Evolutionary conservation across 768 basidiomycete genomes (phyloP).

Genomic region (Strobilomyces echinocephalus): DNA sequence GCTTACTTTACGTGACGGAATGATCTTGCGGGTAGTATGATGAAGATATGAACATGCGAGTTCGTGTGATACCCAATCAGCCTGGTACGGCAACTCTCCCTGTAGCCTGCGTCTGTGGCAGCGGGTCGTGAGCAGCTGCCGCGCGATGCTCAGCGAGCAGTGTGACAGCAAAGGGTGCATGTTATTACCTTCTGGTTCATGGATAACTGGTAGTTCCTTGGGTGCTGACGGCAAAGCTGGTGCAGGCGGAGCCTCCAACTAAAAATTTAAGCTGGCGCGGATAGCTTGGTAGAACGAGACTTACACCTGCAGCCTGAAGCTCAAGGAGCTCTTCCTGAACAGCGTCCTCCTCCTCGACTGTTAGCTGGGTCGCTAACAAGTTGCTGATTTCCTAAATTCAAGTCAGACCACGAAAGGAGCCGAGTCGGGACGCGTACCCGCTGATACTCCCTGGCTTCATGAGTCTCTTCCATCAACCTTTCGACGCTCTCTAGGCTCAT

Average conservation of each 20-base stretch:
- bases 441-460: conserved; percentile 90
- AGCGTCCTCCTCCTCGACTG: conserved; percentile 87
- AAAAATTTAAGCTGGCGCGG: conserved; percentile 1
- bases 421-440: conserved; percentile 45
- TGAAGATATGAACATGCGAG: not conserved
- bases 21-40: conserved; percentile 6
- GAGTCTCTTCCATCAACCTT: conserved; percentile 86
- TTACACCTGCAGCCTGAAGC: conserved; percentile 61
- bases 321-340: conserved; percentile 78
- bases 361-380: conserved; percentile 76
- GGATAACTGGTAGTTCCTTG: conserved; percentile 35
- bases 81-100: conserved; percentile 20
- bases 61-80: conserved; percentile 7
- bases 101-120: not conserved
- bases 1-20: conserved; percentile 10
- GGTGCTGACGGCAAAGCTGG: conserved; percentile 55
- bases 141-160: conserved; percentile 2
- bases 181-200: conserved; percentile 30
- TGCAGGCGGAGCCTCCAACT: conserved; percentile 29
- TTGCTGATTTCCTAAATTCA: conserved; percentile 79
- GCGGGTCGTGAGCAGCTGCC: conserved; percentile 8
- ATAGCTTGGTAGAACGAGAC: conserved; percentile 20
- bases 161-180: not conserved
- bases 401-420: not conserved
- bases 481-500: conserved; percentile 93